Base-by-base conservation (phyloP, 345 rosid genomes). In the Anastatica hierochuntica region DNA sequence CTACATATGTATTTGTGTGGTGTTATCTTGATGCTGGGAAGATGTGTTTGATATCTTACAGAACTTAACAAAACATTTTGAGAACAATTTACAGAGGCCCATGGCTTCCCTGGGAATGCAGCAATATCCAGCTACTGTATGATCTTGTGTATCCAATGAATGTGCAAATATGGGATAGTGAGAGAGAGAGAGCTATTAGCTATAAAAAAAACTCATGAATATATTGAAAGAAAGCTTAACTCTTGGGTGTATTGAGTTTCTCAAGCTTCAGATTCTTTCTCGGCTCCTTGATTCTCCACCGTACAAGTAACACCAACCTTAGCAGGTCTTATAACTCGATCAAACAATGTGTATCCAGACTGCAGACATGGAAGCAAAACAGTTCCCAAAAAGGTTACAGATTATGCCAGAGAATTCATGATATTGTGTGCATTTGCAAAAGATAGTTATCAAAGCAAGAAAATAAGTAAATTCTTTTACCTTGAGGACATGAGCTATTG, bases 281-380 rank as follows among this genome's bases (percentile, higher is more conserved):
- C 61, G 1, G 40, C 53, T 29, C 64, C 62, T 16, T 68, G 71
- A 14, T 55, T 57, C 51, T 77, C 84, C 43, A 40, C 74, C 0
- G 60, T 76, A 38, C 64, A 77, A 49, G 94, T 88, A 23, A 92
- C 99, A 27, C 99, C 94, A 11, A 94, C 97, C 61, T 94, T 94
- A 1, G 97, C 99, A 14, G 99, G 95, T 46, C 97, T 80, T 58
- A 94, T 77, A 24, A 85, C 87, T 60, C 95, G 74, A 36, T 88
- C 95, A 8, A 76, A 63, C 13, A 92, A 78, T 46, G 69, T 59
- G 72, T 83, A 90, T 60, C 98, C 98, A 18, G 80, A 54, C 98
- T 90, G 88, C 69, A 71, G 20, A 16, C 10, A 46, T n/a, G 17
- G 49, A 43, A 20, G 13, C 36, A 57, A 26, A 35, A 30, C 27